Evolutionary conservation across 306 rosid genomes (phyloP), one percentile per base, ranked within the genome.

Genomic region (Castanea mollissima): DNA sequence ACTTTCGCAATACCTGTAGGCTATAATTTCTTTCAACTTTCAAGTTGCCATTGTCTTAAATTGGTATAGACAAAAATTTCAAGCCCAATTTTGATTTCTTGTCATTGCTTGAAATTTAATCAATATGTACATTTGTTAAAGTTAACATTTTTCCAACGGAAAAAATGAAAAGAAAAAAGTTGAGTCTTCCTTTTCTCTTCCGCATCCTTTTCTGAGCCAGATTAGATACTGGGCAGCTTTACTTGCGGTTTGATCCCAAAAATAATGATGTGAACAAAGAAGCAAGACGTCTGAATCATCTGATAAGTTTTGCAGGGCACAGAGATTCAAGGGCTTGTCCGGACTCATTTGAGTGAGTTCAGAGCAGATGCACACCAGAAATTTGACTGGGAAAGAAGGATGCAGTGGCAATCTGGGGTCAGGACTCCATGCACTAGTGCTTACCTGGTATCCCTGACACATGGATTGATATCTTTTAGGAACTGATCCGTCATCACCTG

Each of bases 371-470:
- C 97, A 19, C 97, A 94, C 89, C 97, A 0, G 91, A 97, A 2
- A 83, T 89, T 75, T 92, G 99, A 97, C 85, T 92, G 82, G 97
- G 99, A 79, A 86, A 83, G 93, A 88, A 87, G 73, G 97, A 92
- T 84, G 99, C 92, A 1, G 95, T 94, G 20, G 81, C 87, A 73
- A 74, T 89, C 63, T 94, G 92, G 95, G 99, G 95, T 78, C 92
- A 94, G 85, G 97, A 94, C 75, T 94, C 97, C 86, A 86, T 94
- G 95, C 99, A 94, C 80, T 92, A 97, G 95, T 94, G 95, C 90
- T 84, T 94, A 60, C 98, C 97, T 14, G 93, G 98, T 56, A 86
- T 94, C 13, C 99, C 97, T 1, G 97, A 94, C 83, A 91, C 95
- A 20, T 86, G 97, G 99, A 91, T 90, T 74, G 97, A 94, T 85